phyloP scores from a whole-genome alignment of 2,329 filamentous ascomycete species.

The Furcasterigmium furcatum region DNA sequence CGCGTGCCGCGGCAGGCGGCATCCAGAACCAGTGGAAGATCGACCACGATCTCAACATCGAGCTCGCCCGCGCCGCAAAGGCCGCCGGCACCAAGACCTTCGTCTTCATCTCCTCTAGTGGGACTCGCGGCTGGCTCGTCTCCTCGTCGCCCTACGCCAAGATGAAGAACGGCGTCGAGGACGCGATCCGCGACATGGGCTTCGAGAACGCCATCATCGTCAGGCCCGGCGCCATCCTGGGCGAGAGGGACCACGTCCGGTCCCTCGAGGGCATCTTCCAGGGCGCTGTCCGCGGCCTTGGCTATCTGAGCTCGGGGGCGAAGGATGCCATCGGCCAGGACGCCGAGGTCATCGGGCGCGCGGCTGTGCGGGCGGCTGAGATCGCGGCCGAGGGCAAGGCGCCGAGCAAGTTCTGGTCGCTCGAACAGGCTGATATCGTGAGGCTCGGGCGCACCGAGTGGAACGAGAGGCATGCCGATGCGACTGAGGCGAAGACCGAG shows the following conservation, averaged over 20 bases:
- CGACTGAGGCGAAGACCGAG: background rate
- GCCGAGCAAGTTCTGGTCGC: constrained; percentile 57
- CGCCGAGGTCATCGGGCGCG: constrained; percentile 65
- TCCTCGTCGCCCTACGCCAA: constrained; percentile 47
- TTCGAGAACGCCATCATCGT: constrained; percentile 78
- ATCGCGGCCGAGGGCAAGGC: constrained; percentile 57
- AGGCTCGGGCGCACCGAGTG: constrained; percentile 60
- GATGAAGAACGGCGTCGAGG: constrained; percentile 90
- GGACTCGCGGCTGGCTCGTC: constrained; percentile 36
- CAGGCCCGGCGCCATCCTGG: constrained; percentile 73
- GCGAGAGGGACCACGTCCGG: constrained; percentile 61
- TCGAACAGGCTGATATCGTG: constrained; percentile 62
- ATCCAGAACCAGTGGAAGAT: constrained; percentile 81
- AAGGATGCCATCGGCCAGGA: constrained; percentile 73
- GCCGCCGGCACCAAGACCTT: constrained; percentile 69
- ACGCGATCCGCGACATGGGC: constrained; percentile 64
- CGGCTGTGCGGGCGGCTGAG: constrained; percentile 58
- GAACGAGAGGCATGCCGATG: constrained; percentile 24
- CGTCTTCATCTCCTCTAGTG: constrained; percentile 67
- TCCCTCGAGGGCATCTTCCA: constrained; percentile 54
- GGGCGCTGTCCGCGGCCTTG: constrained; percentile 52
- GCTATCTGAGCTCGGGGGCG: constrained; percentile 47
- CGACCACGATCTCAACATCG: constrained; percentile 82
- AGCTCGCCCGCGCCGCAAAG: constrained; percentile 72
- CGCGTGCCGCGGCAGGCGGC: constrained; percentile 69